Base-by-base conservation (phyloP, 1,284 basidiomycete species). In the Takashimella koratensis region DNA sequence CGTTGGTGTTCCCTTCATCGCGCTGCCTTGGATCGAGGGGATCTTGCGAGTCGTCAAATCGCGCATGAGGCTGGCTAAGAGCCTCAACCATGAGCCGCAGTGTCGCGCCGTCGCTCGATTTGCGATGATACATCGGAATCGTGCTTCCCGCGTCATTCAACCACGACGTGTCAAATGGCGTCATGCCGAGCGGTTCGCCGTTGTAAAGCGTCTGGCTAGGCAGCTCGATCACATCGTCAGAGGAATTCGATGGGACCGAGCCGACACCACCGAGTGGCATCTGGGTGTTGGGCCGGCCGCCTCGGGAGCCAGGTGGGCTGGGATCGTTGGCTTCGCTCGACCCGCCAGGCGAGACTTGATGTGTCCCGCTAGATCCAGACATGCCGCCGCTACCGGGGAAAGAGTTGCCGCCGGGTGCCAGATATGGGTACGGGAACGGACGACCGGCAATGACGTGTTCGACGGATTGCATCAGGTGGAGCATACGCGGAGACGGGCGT, bases 131-230 rank as follows among this genome's bases (percentile, higher is more conserved):
- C 47, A 65, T 61, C 11, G 63, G 48, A 22, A 65, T 48, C n/a
- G 60, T 51, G n/a, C n/a, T n/a, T 2, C 52, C 53, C 13, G 58
- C 53, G 2, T 70, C 64, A 0, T 59, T 65, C 24, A 65, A 51
- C 68, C 68, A 70, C 2, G 65, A 59, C 3, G 63, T 62, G 8
- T 70, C 66, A 46, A 64, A 66, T 2, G 67, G 66, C 0, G 62
- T 63, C 50, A 64, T 51, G 11, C 49, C 53, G 16, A 62, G 24
- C 5, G 58, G 58, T 27, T 65, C 64, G 11, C 64, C 63, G 23
- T 57, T 60, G 54, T 60, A 69, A 21, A 67, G 46, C 3, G 62
- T 63, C 22, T 64, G 61, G 42, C 43, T 53, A 6, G 54, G 50
- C 30, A 56, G 40, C 41, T 63, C 62, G 46, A 61, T 56, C 25